Percentiles rank a stretch among this genome's conserved stretches.
phyloP scores from a whole-genome alignment of 441 rosid species.

The Pelargonium cotyledonis region DNA sequence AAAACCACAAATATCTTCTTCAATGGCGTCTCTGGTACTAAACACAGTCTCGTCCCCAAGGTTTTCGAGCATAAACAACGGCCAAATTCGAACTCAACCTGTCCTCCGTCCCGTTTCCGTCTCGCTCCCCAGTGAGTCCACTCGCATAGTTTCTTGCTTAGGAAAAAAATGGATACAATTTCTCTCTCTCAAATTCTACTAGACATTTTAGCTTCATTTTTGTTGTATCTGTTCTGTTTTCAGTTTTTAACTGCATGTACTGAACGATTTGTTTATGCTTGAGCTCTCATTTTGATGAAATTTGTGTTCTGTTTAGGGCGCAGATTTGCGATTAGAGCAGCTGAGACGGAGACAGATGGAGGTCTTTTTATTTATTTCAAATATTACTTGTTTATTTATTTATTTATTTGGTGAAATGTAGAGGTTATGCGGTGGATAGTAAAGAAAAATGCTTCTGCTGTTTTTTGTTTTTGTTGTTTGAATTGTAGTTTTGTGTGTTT shows the following conservation, averaged over 20 bases:
- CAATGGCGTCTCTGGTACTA: conserved; percentile 61
- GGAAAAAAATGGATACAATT: neutral
- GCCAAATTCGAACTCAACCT: conserved; percentile 34
- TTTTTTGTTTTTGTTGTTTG: neutral
- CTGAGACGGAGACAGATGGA: conserved; percentile 76
- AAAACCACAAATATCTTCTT: conserved; percentile 5
- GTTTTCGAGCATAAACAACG: conserved; percentile 27
- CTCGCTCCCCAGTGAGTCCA: conserved; percentile 39
- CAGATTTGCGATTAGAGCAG: conserved; percentile 63
- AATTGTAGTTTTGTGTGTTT: neutral
- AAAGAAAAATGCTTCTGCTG: neutral
- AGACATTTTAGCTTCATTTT: neutral
- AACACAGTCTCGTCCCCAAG: conserved; percentile 45
- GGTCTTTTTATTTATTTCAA: conserved; percentile 29
- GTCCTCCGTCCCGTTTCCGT: conserved; percentile 30
- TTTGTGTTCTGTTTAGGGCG: conserved; percentile 39
- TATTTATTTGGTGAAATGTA: neutral
- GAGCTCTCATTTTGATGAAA: neutral
- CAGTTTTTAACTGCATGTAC: neutral
- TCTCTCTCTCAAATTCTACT: neutral
- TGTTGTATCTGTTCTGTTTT: neutral
- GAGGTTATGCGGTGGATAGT: neutral
- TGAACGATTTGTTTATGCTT: neutral
- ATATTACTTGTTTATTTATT: neutral
- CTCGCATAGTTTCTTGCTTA: conserved; percentile 16